Conservation (phyloP, 2,329 filamentous ascomycete genomes). For the Stenocarpella maydis region DNA sequence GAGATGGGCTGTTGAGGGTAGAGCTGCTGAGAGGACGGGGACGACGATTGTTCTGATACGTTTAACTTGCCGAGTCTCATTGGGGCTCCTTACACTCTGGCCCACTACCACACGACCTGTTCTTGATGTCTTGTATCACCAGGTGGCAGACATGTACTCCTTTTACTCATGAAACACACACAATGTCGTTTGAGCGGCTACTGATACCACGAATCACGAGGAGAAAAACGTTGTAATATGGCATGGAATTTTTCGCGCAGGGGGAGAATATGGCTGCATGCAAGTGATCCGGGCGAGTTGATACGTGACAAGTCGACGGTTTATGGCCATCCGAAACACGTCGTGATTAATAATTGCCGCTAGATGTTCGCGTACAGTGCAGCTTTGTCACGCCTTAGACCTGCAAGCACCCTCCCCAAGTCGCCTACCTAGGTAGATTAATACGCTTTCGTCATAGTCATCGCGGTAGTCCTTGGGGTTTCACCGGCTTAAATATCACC, state of each 20-base stretch:
- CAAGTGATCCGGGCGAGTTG: neutral
- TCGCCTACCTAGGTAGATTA: too few species aligned
- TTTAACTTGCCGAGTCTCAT: neutral
- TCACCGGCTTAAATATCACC: neutral
- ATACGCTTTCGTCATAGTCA: neutral
- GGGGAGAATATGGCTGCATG: neutral
- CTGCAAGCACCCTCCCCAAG: neutral
- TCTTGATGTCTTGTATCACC: neutral
- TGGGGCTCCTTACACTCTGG: constrained; percentile 3
- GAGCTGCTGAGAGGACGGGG: neutral
- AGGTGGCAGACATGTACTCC: neutral
- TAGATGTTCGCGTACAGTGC: neutral
- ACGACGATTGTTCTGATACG: constrained; percentile 5
- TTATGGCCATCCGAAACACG: neutral
- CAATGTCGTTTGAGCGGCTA: neutral
- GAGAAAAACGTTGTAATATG: neutral
- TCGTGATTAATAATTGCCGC: neutral
- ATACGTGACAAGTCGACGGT: too few species aligned
- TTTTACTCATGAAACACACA: neutral
- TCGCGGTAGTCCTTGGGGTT: neutral
- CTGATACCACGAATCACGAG: neutral
- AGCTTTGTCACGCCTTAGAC: neutral
- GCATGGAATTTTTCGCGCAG: neutral
- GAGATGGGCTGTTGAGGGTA: neutral
- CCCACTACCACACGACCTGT: neutral